Conservation (phyloP, 2,329 filamentous ascomycete genomes). For the Aspergillus alliaceus region DNA sequence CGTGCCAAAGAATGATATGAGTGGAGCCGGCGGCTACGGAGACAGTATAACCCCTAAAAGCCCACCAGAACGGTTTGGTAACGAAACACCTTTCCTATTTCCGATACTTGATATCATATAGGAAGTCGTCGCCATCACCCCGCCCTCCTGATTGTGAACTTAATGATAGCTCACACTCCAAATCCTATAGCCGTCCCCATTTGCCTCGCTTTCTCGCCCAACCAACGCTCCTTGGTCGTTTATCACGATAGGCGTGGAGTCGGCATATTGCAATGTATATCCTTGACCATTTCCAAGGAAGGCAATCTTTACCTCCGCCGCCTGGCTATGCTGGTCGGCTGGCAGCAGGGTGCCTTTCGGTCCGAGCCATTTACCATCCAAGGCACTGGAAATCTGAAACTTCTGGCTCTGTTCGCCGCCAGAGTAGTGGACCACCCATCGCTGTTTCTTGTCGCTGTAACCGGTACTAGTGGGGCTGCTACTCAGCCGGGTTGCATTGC, state of each 20-base stretch:
- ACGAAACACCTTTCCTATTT: neutral
- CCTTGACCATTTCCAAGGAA: constrained; percentile 39
- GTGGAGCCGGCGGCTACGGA: neutral
- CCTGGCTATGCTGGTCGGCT: constrained; percentile 13
- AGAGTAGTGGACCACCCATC: constrained; percentile 52
- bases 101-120: neutral
- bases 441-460: constrained; percentile 46
- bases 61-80: too few relatives aligned
- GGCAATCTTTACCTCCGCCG: constrained; percentile 30
- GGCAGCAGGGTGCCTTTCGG: constrained; percentile 21
- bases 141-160: too few relatives aligned
- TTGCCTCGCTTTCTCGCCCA: neutral
- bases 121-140: neutral
- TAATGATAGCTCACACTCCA: constrained; percentile 37
- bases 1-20: neutral
- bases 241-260: constrained; percentile 7
- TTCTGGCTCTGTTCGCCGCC: constrained; percentile 30
- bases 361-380: constrained; percentile 42
- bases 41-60: too few relatives aligned
- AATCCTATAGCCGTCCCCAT: constrained; percentile 23
- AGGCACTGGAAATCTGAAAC: constrained; percentile 44
- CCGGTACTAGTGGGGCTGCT: constrained; percentile 26
- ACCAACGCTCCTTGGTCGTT: constrained; percentile 11
- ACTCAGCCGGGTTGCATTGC: constrained; percentile 13
- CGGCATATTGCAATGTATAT: constrained; percentile 31